These are phyloP conservation scores for Diplodia scrobiculata DNA, from an alignment of 2,329 filamentous ascomycete species.

Conservation along the genomic window DNA sequence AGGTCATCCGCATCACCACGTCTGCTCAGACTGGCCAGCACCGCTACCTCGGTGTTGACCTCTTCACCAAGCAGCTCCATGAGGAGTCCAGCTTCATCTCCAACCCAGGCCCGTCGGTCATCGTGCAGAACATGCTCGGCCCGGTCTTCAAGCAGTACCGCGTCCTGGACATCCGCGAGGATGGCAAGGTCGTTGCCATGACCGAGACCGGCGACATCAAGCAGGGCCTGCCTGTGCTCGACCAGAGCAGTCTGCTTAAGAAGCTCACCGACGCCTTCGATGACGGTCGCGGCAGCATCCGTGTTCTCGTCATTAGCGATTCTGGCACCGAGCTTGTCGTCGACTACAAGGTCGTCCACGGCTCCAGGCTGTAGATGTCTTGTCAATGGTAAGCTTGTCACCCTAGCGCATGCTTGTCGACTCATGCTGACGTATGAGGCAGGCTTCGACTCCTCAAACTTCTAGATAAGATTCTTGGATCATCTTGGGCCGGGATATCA, in stretches of 20 bases:
- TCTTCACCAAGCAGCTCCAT: conserved; percentile 99
- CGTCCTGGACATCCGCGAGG: conserved; percentile 93
- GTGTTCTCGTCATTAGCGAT: conserved; percentile 94
- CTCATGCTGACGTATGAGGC: not conserved
- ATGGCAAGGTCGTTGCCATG: conserved; percentile 83
- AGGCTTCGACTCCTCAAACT: not conserved
- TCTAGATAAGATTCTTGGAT: conserved; percentile 9
- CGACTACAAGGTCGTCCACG: conserved; percentile 98
- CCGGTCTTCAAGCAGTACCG: conserved; percentile 99
- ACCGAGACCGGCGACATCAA: conserved; percentile 99
- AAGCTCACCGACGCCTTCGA: conserved; percentile 83
- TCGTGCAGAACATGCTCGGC: conserved; percentile 99
- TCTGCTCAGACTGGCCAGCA: conserved; percentile 98
- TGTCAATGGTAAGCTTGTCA: conserved; percentile 29
- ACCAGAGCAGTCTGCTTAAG: conserved; percentile 85
- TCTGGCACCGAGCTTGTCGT: conserved; percentile 91
- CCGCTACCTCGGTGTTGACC: conserved; percentile 98
- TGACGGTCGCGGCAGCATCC: conserved; percentile 88
- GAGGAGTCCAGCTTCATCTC: conserved; percentile 98
- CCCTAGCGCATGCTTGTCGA: not conserved
- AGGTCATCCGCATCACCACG: conserved; percentile 99
- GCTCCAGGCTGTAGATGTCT: conserved; percentile 61
- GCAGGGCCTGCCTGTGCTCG: conserved; percentile 88
- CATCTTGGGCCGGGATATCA: not conserved
- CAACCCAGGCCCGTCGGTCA: conserved; percentile 92